Evolutionary conservation across 176 grass and related monocot species (phyloP).

Genomic region (Musa itinerans): DNA sequence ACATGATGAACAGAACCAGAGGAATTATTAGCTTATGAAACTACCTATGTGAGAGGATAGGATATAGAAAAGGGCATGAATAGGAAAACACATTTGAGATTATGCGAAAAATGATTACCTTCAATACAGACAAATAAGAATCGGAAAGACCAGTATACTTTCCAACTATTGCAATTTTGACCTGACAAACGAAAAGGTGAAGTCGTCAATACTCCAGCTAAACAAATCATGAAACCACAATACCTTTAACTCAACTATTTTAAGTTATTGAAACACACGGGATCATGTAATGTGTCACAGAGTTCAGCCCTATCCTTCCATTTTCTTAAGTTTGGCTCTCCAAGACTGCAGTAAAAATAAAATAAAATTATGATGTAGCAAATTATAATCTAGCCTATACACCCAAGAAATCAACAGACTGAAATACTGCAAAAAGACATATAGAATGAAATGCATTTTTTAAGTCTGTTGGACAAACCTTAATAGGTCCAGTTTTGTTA

Average conservation of each 20-base stretch:
- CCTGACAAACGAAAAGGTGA: constrained; percentile 20
- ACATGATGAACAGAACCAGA: not conserved
- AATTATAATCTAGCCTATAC: no score
- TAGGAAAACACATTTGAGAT: not conserved
- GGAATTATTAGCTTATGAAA: not conserved
- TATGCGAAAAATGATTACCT: constrained; percentile 22
- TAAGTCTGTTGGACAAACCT: constrained; percentile 19
- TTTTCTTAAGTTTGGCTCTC: constrained; percentile 27
- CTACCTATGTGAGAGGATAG: not conserved
- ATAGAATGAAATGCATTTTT: not conserved
- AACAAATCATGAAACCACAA: not conserved
- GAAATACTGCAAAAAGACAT: not conserved
- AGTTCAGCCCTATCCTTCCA: constrained; percentile 28
- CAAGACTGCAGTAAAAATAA: not conserved
- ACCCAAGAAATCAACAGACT: no score
- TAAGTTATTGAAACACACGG: constrained; percentile 27
- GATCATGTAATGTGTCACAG: constrained; percentile 28
- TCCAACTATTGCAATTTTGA: constrained; percentile 44
- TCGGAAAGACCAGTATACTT: constrained; percentile 46
- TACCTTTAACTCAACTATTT: not conserved
- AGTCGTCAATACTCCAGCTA: constrained; percentile 6
- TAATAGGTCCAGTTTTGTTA: constrained; percentile 25
- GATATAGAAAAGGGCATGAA: not conserved
- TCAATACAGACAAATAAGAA: constrained; percentile 48
- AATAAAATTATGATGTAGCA: not conserved